Conservation (phyloP, 306 rosid species). For the Hippophae gyantsensis region DNA sequence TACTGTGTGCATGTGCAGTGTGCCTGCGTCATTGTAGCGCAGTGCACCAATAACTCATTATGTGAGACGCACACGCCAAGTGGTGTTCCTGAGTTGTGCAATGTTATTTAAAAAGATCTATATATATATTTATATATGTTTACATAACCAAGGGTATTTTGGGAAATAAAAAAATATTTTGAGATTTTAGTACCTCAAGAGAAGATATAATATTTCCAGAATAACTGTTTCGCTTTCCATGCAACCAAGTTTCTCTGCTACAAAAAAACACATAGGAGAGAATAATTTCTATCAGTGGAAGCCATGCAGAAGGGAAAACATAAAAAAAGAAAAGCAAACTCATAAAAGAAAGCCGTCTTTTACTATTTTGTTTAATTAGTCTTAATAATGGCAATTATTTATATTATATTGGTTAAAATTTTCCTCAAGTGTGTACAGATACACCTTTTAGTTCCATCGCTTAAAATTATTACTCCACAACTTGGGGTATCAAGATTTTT, state of each 20-base stretch:
- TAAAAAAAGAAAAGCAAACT: constrained; percentile 21
- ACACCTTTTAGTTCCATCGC: too few species aligned
- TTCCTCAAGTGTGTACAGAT: too few species aligned
- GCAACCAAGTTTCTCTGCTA: constrained; percentile 91
- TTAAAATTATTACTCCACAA: too few species aligned
- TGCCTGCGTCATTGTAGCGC: constrained; percentile 29
- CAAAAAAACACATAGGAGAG: constrained; percentile 29
- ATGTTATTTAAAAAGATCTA: too few species aligned
- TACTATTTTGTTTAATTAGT: constrained; percentile 33
- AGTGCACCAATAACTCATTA: neutral
- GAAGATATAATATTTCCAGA: constrained; percentile 45
- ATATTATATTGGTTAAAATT: constrained; percentile 15
- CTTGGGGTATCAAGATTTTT: too few species aligned
- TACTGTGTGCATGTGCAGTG: constrained; percentile 32
- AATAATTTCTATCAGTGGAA: constrained; percentile 41
- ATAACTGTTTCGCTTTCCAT: constrained; percentile 59
- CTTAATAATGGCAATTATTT: constrained; percentile 7
- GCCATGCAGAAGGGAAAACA: constrained; percentile 20
- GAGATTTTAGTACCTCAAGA: constrained; percentile 44
- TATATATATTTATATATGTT: too few species aligned
- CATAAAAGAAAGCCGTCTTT: constrained; percentile 48
- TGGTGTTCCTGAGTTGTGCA: too few species aligned
- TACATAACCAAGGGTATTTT: neutral
- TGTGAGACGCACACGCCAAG: too few species aligned
- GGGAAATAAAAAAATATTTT: neutral